Evolutionary conservation across 208 protist genomes (phyloP), one percentile per base, ranked within the genome.

Genomic region (Trypanosoma conorhini): DNA sequence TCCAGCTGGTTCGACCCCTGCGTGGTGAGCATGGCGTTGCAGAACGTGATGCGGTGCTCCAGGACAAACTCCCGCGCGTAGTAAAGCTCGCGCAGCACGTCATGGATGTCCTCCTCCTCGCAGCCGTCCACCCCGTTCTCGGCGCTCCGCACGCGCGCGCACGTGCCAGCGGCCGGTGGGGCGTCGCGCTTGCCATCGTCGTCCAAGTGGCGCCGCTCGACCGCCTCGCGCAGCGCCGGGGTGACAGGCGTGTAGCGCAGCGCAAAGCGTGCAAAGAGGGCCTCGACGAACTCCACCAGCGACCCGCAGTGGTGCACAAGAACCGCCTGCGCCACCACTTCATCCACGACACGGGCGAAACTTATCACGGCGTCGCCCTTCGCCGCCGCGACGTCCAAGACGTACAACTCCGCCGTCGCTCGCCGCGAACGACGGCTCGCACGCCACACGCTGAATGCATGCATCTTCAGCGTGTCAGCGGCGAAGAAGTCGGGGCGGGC

Each of bases 271-370:
- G 60, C 56, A 17, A 70, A 38, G 31, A 96, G 67, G 5, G 89
- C 90, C 35, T 89, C 76, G 1, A 89, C 72, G 64, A 96, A 96
- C 40, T 96, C 90, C 17, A 77, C 68, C 17, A 96, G 75, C 61
- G 76, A 86, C 55, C 82, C 80, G 55, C 86, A 75, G 80, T 96
- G 87, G 74, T 93, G 92, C 70, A 87, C 81, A 10, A 96, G 78
- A 30, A 93, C 86, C 0, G 90, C 87, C 70, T 96, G 90, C 50
- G 81, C 81, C 13, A 93, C 85, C 7, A 96, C 84, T 74, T 96
- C 90, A 65, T 96, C 90, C 24, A 93, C 57, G 0, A 96, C 90
- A 26, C 83, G 79, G 21, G 82, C 73, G 3, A 76, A 65, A 19
- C 84, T 84, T 64, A 86, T 83, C 61, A 80, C 79, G 7, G 77